Evolutionary conservation across 139 green algal genomes (phyloP).

Genomic region (Zygnema circumcarinatum): DNA sequence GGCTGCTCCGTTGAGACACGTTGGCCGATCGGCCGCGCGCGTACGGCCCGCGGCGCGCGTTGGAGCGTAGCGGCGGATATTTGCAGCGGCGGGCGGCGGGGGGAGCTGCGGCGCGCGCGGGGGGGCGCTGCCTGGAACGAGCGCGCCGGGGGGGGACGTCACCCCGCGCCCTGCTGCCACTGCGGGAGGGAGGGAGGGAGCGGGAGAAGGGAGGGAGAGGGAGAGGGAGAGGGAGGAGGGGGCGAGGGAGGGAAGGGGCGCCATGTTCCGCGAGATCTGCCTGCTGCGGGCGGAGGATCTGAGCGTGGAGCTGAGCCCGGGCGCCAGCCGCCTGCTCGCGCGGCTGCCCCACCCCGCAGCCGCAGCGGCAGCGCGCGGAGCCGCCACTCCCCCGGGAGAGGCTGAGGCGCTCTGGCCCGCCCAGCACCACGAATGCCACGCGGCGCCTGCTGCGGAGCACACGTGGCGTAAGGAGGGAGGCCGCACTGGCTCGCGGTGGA

Average conservation of each 20-base stretch:
- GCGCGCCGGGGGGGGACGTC: too few species aligned
- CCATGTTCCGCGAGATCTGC: conserved; percentile 9
- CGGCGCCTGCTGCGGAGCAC: neutral
- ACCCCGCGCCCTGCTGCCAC: too few species aligned
- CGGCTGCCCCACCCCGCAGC: neutral
- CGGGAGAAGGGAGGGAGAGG: neutral
- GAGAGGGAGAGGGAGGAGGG: neutral
- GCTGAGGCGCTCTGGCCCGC: neutral
- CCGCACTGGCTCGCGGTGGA: too few species aligned
- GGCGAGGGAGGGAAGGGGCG: neutral
- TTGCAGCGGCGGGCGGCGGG: neutral
- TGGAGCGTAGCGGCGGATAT: neutral
- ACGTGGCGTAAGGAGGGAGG: neutral
- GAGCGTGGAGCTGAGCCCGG: neutral
- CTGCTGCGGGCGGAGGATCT: conserved; percentile 8
- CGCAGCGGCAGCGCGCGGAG: neutral
- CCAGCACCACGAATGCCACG: neutral
- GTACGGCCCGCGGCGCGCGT: neutral
- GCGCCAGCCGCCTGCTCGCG: neutral
- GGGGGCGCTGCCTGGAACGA: neutral
- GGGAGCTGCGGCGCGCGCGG: neutral
- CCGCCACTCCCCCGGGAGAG: too few species aligned
- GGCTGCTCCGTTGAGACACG: neutral
- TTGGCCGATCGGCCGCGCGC: neutral
- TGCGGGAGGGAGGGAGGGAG: neutral